A percentile compares a stretch with the other conserved stretches of the same genome.
phyloP scores from a whole-genome alignment of 2,329 filamentous ascomycete genomes.

The Alternaria ventricosa region DNA sequence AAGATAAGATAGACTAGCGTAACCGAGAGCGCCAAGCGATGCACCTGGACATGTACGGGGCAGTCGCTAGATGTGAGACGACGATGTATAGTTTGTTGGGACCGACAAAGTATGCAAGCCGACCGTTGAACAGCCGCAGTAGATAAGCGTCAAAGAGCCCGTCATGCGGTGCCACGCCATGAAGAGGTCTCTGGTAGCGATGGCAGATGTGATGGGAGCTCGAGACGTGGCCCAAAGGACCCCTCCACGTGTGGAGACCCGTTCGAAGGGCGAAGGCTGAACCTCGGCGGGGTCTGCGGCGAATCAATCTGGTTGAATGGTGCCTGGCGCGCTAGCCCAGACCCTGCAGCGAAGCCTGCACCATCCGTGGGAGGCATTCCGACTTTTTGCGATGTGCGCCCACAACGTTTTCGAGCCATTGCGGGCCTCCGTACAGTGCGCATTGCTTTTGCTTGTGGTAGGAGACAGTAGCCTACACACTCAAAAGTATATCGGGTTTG shows the following conservation, averaged over 20 bases:
- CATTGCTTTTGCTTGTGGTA: background rate
- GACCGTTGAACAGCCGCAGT: background rate
- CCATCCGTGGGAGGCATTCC: slow-evolving; percentile 4
- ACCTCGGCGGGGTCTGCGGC: slow-evolving; percentile 10
- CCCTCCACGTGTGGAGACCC: slow-evolving; percentile 10
- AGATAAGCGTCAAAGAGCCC: background rate
- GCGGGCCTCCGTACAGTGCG: slow-evolving; percentile 1
- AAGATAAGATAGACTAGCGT: background rate
- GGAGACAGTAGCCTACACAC: background rate
- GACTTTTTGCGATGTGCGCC: slow-evolving; percentile 16
- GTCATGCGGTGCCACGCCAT: background rate
- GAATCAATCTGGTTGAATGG: slow-evolving; percentile 13
- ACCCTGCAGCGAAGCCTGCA: slow-evolving; percentile 19
- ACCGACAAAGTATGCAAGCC: background rate
- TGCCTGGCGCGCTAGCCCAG: slow-evolving; percentile 16
- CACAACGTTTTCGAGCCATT: slow-evolving; percentile 14
- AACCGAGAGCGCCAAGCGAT: background rate
- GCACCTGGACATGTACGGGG: background rate
- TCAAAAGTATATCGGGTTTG: background rate
- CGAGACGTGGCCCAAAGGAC: slow-evolving; percentile 1
- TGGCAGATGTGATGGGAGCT: background rate
- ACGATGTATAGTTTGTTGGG: background rate
- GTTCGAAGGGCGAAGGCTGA: slow-evolving; percentile 4
- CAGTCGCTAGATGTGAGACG: background rate
- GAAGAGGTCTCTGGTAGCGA: background rate